phyloP scores from a whole-genome alignment of 208 protist species.

The Trypanosoma cruzi region DNA sequence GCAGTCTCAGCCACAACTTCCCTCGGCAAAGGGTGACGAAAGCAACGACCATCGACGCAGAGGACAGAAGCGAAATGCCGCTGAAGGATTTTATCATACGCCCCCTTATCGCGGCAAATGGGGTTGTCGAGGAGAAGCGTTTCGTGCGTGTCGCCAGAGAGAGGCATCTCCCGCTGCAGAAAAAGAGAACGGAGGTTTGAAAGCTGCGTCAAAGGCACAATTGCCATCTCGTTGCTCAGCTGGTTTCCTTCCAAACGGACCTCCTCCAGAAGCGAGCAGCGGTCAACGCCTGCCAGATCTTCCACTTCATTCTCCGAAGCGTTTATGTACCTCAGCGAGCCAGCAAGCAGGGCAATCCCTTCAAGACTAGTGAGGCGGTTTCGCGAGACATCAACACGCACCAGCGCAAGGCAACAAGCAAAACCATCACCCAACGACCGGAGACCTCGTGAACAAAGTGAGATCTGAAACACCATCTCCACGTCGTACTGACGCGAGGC shows the following conservation, averaged over 20 bases:
- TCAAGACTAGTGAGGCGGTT: conserved; percentile 64
- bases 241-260: conserved; percentile 72
- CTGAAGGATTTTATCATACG: conserved; percentile 32
- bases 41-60: conserved; percentile 60
- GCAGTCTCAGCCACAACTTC: conserved; percentile 1
- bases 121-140: conserved; percentile 77
- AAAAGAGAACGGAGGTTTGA: conserved; percentile 42
- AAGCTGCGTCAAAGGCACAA: conserved; percentile 46
- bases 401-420: conserved; percentile 36
- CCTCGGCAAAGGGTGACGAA: neutral
- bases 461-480: conserved; percentile 39
- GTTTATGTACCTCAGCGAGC: conserved; percentile 61
- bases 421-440: conserved; percentile 45
- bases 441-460: conserved; percentile 29
- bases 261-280: conserved; percentile 35
- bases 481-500: conserved; percentile 74
- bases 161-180: conserved; percentile 39
- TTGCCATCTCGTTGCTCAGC: conserved; percentile 32
- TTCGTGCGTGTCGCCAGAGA: conserved; percentile 34
- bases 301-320: conserved; percentile 66
- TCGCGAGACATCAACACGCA: conserved; percentile 58
- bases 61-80: conserved; percentile 39
- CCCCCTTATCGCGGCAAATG: conserved; percentile 42
- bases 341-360: conserved; percentile 48
- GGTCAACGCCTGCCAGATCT: conserved; percentile 38